Evolutionary conservation across 2,329 filamentous ascomycete species (phyloP).

Genomic region (Calonectria hawksworthii): DNA sequence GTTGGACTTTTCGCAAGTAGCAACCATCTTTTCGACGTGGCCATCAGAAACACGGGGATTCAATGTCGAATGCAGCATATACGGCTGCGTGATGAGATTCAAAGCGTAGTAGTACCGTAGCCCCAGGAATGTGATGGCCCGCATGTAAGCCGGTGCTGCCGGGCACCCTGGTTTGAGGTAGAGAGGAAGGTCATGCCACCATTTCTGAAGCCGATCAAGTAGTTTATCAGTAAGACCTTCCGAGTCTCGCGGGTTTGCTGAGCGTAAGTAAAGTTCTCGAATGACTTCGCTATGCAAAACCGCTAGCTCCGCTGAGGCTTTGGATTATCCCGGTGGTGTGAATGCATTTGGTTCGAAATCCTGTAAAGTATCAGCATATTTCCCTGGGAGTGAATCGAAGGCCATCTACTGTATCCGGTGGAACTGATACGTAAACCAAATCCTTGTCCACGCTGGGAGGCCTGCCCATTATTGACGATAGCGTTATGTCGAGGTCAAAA

Average conservation of each 20-base stretch:
- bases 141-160: background rate
- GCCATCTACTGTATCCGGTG: background rate
- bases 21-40: background rate
- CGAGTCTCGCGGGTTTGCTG: background rate
- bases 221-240: background rate
- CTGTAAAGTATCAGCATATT: background rate
- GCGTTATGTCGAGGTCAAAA: constrained; percentile 1
- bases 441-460: background rate
- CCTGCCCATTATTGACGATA: background rate
- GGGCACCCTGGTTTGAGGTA: background rate
- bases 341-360: constrained; percentile 5
- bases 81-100: background rate
- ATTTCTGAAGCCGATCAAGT: background rate
- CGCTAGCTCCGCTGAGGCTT: background rate
- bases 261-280: background rate
- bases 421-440: background rate
- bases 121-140: background rate
- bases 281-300: background rate
- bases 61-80: background rate
- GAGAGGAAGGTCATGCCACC: background rate
- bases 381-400: no score
- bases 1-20: background rate
- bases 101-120: background rate
- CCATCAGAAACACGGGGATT: background rate
- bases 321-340: background rate